These are phyloP conservation scores for Yarrowia divulgata DNA, from an alignment of 805 yeast genomes.

Conservation along the genomic window DNA sequence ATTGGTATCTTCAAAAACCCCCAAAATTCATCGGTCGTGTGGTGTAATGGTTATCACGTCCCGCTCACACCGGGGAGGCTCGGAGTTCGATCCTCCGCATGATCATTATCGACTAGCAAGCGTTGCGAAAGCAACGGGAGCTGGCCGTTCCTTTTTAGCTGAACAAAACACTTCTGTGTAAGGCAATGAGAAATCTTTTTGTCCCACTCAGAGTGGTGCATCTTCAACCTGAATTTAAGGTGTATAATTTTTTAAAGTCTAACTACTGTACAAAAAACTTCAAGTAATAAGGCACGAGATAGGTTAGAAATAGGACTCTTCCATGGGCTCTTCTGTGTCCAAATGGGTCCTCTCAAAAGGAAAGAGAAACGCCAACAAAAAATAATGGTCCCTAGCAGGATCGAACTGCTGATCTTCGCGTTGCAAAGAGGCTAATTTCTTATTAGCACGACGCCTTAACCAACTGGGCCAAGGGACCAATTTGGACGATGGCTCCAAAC, in stretches of 20 bases:
- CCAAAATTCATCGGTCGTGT: slow-evolving; percentile 10
- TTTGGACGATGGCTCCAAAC: background rate
- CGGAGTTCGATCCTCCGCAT: slow-evolving; percentile 26
- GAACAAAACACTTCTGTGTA: background rate
- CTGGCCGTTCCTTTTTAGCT: too few relatives aligned
- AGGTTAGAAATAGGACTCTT: too few relatives aligned
- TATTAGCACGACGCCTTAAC: slow-evolving; percentile 40
- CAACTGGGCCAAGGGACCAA: slow-evolving; percentile 40
- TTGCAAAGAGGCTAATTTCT: slow-evolving; percentile 42
- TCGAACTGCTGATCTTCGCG: slow-evolving; percentile 61
- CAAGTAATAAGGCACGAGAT: too few relatives aligned
- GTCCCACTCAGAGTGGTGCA: too few relatives aligned
- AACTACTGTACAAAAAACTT: too few relatives aligned
- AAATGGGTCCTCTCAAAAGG: too few relatives aligned
- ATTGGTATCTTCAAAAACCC: background rate
- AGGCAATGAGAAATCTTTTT: too few relatives aligned
- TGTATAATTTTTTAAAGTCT: too few relatives aligned
- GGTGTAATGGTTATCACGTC: slow-evolving; percentile 24
- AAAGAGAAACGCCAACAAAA: background rate
- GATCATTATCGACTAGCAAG: background rate
- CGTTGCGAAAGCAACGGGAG: too few relatives aligned
- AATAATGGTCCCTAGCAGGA: slow-evolving; percentile 50
- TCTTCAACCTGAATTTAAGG: too few relatives aligned
- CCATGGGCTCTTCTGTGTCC: too few relatives aligned
- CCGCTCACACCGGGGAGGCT: slow-evolving; percentile 27